Evolutionary conservation across 148 eudicot species (phyloP).

Genomic region (Pharnaceum exiguum): DNA sequence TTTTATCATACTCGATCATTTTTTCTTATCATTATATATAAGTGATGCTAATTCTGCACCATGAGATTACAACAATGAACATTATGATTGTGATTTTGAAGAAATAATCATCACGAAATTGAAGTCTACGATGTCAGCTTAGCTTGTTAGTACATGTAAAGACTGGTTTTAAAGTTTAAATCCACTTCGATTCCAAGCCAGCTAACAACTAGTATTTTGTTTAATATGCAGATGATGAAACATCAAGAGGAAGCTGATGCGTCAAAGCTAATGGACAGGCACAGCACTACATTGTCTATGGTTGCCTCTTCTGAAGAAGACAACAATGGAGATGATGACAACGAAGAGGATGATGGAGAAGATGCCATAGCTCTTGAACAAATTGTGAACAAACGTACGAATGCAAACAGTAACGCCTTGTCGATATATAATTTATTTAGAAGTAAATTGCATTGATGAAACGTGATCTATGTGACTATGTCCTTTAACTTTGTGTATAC

Average conservation of each 20-base stretch:
- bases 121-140: too few species aligned
- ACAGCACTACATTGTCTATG: conserved; percentile 27
- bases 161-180: too few species aligned
- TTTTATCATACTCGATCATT: too few species aligned
- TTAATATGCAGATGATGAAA: background rate
- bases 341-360: conserved; percentile 37
- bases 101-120: too few species aligned
- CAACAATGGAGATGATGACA: conserved; percentile 23
- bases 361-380: conserved; percentile 26
- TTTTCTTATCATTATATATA: too few species aligned
- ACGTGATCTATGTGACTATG: too few species aligned
- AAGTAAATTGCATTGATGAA: background rate
- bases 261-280: conserved; percentile 26
- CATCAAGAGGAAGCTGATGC: conserved; percentile 29
- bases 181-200: background rate
- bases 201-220: background rate
- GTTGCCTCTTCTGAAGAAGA: conserved; percentile 40
- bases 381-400: conserved; percentile 58
- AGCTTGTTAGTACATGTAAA: too few species aligned
- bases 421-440: background rate
- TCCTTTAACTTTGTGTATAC: background rate
- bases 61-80: too few species aligned
- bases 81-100: too few species aligned
- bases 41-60: too few species aligned
- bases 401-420: background rate